Evolutionary conservation across 2,329 filamentous ascomycete species (phyloP).

Genomic region (Talaromyces atroroseus): DNA sequence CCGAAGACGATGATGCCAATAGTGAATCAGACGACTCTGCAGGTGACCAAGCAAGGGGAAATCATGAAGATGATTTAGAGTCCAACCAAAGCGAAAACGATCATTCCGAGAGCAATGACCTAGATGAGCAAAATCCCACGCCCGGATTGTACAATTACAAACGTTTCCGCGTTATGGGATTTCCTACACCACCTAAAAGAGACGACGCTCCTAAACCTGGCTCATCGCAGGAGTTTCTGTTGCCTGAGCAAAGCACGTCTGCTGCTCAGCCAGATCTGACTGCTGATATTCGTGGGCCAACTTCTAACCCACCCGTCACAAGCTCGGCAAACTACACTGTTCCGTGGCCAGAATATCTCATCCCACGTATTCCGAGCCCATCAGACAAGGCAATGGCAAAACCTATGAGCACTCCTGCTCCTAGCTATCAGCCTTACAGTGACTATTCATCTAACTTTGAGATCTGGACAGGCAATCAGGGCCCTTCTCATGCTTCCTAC

Average conservation of each 20-base stretch:
- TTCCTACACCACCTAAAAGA: neutral
- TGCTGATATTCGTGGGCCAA: neutral
- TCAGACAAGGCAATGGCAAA: conserved; percentile 16
- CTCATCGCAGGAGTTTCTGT: neutral
- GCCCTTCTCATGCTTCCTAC: neutral
- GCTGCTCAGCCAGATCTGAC: neutral
- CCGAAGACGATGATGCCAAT: conserved; percentile 13
- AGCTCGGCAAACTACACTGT: neutral
- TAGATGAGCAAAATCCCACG: neutral
- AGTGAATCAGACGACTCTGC: conserved; percentile 5
- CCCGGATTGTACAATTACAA: neutral
- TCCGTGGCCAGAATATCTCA: conserved; percentile 4
- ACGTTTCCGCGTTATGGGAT: neutral
- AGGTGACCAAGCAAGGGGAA: neutral
- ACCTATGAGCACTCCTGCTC: neutral
- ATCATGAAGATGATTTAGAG: conserved; percentile 5
- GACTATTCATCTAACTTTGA: neutral
- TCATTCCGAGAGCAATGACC: neutral
- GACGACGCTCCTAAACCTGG: neutral
- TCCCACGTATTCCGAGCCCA: conserved; percentile 11
- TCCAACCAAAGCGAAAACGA: conserved; percentile 5
- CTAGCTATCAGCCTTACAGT: neutral
- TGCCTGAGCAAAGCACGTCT: neutral
- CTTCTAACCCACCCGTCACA: neutral
- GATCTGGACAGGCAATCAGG: conserved; percentile 4